Evolutionary conservation across 2,329 filamentous ascomycete species (phyloP), one percentile per base, ranked within the genome.

Genomic region (Penicillium sp.): DNA sequence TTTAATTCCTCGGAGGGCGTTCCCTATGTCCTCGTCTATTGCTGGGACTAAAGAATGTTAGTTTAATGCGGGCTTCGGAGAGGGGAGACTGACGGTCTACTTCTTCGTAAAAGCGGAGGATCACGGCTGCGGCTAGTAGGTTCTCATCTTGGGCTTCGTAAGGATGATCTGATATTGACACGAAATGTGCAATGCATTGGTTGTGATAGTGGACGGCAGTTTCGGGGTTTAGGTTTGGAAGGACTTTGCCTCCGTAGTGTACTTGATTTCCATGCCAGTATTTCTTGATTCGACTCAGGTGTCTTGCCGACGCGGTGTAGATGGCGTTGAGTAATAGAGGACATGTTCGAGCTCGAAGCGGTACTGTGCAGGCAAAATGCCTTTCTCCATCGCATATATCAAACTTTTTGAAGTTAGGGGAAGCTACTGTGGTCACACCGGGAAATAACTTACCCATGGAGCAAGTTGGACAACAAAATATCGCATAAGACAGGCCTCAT

Each of bases 71-170:
- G 39, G 3, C 1, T 16, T 16, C 10, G 31, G 18, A 11, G n/a
- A 7, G 28, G 7, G 22, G 13, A 33, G 30, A 45, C 55, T 50
- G 14, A 60, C 58, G 67, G 42, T 73, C 72, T 27, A 76, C 67
- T 53, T 77, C 74, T 46, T 77, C 74, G 18, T 76, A 76, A 16
- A 73, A 72, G 1, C 74, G 66, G 1, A 76, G 50, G 5, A 76
- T 70, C 4, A 76, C 69, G 8, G 72, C 72, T 2, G 71, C 71
- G 2, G 71, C 72, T 4, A 77, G 60, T 1, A 76, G 57, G 50
- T 76, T 74, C 41, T 76, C 74, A 28, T 76, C 74, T 8, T 47
- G 46, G 10, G 55, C 42, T 44, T 57, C 55, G 20, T 39, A 69
- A 64, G 9, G 71, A 63, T 14, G 75, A 49, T 24, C 74, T 65